Base-by-base conservation (phyloP, 805 yeast species). In the Spathaspora hagerdaliae region DNA sequence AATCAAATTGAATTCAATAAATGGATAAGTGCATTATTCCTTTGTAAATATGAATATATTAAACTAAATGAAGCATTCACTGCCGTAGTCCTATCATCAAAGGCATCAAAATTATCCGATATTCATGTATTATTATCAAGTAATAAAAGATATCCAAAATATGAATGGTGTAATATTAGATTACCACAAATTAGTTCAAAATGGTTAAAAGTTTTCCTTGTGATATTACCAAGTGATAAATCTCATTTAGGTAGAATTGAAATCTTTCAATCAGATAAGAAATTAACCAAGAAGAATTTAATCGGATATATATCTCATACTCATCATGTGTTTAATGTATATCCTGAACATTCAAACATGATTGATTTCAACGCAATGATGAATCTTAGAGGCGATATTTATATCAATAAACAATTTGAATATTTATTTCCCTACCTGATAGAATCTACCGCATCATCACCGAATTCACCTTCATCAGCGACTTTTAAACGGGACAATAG, bases 131-230 rank as follows among this genome's bases (percentile, higher is more conserved):
- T 83, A 14, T 64, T 83, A 50, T 73, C 79, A 5, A 61, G 60
- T 39, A 76, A 76, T 38, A 75, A 72, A 48, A 71, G 78, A 48
- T 74, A 66, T 51, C 56, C 71, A 5, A 70, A 73, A 49, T 75
- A 64, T 39, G 88, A 83, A 54, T 81, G 86, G 85, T 78, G 82
- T 58, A 77, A 79, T 55, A 59, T 83, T 51, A 66, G 85, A 47
- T 75, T 82, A 52, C 83, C 83, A 9, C 79, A 77, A 48, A 65
- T 80, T 38, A 74, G 79, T 39, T 72, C 73, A 51, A 77, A 78
- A 55, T 83, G 87, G 87, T 57, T 79, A 31, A 71, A 75, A 52
- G 79, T 82, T 50, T 79, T 60, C 46, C 67, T 78, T 50, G 78
- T 72, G 2, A 66, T 80, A 4, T 57, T 63, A 2, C 85, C 86